These are phyloP conservation scores for Eragrostis tef DNA, from an alignment of 202 grass and related monocot genomes.

Conservation along the genomic window DNA sequence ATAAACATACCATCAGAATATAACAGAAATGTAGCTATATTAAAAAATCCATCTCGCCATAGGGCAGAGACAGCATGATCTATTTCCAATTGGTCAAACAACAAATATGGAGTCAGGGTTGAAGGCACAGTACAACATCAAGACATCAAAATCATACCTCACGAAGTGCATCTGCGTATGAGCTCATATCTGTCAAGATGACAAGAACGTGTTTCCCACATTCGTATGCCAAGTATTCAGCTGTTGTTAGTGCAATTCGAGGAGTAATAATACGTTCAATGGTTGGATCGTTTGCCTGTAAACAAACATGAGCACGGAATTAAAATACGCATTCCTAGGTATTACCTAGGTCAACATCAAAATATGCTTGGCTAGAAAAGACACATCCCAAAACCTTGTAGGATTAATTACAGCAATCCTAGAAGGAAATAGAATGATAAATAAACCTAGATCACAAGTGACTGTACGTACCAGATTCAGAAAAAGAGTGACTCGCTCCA, in stretches of 20 bases:
- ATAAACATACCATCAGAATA: conserved; percentile 8
- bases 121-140: neutral
- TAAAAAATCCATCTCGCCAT: neutral
- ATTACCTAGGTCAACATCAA: conserved; percentile 8
- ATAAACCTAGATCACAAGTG: neutral
- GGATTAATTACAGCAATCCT: neutral
- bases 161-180: conserved; percentile 97
- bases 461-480: conserved; percentile 83
- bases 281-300: conserved; percentile 95
- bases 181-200: conserved; percentile 99
- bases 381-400: conserved; percentile 8
- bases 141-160: conserved; percentile 66
- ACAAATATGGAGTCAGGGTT: conserved; percentile 17
- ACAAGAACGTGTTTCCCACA: conserved; percentile 98
- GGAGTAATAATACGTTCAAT: conserved; percentile 98
- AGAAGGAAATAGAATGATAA: conserved; percentile 13
- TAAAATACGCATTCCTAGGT: conserved; percentile 20
- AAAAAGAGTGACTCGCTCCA: conserved; percentile 99
- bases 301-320: conserved; percentile 21
- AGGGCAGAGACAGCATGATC: neutral
- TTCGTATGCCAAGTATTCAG: conserved; percentile 98
- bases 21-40: neutral
- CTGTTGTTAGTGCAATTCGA: conserved; percentile 94
- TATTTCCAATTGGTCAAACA: conserved; percentile 1
- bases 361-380: conserved; percentile 8